Base-by-base conservation (phyloP, 2,329 filamentous ascomycete genomes). In the Colletotrichum spaethianum region DNA sequence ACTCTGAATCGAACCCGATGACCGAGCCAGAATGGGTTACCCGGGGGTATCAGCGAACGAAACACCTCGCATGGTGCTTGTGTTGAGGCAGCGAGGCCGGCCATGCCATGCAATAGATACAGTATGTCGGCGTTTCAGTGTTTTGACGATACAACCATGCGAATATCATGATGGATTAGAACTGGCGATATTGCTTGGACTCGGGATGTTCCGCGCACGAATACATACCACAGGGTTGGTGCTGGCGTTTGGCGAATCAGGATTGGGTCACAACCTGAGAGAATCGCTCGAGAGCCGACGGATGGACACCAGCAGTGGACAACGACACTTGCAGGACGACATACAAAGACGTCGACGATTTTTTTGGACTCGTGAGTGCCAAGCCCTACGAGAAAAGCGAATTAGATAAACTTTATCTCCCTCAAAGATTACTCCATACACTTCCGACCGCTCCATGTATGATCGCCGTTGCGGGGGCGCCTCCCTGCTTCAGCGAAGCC, bases 361-460 rank as follows among this genome's bases (percentile, higher is more conserved):
- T 33, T 28, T 3, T 38, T 31, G 36, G 36, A 63, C 11, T 6
- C 18, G 28, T 4, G 4, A 23, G 53, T 8, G 26, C 38, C 52
- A 60, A 63, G 59, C 28, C 28, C 16, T 31, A 14, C 18, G 1
- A 28, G 23, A 42, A 28, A 60, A 46, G 44, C 40, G 14, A 70
- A 40, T 60, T 44, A 33, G 26, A 69, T 52, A 40, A 60, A 28
- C 31, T 42, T 33, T 16, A 48, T 46, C 23, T n/a, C 20, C 33
- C 33, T 40, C n/a, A 12, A n/a, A 16, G 18, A n/a, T 23, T 36
- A 16, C 59, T 56, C 69, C 64, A 69, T 60, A 63, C 59, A 55
- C 69, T 46, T 69, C 65, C 65, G 69, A 69, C 69, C n/a, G 38
- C 44, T 23, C 59, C 44, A 40, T 72, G 69, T 69, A 36, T 69